Evolutionary conservation across 352 stramenopile species (phyloP).

Genomic region (Globisporangium middletonii): DNA sequence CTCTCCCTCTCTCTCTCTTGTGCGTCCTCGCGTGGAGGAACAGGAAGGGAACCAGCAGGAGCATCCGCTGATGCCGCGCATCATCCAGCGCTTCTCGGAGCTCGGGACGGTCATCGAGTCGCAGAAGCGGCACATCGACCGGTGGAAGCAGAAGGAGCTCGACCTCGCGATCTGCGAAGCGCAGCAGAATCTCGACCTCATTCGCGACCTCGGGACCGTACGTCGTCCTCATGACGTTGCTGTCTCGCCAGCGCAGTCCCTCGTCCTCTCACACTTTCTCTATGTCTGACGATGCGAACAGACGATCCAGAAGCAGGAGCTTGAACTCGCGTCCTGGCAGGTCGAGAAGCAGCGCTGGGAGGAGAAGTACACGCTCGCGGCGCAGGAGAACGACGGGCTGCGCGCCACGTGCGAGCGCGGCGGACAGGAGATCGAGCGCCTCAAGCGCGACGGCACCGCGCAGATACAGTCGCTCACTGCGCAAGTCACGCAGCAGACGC

Average conservation of each 20-base stretch:
- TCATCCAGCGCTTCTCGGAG: constrained; percentile 73
- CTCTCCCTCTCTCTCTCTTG: constrained; percentile 12
- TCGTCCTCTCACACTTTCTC: no score
- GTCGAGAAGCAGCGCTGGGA: constrained; percentile 76
- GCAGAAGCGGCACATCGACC: constrained; percentile 80
- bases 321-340: constrained; percentile 40
- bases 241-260: no score
- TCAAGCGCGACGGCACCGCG: constrained; percentile 45
- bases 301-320: constrained; percentile 55
- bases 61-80: constrained; percentile 66
- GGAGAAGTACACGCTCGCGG: constrained; percentile 63
- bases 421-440: constrained; percentile 32
- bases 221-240: neutral
- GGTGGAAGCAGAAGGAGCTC: constrained; percentile 81
- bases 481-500: constrained; percentile 43
- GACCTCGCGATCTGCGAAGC: constrained; percentile 69
- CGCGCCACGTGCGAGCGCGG: constrained; percentile 64
- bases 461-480: constrained; percentile 45
- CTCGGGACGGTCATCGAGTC: constrained; percentile 78
- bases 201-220: constrained; percentile 47
- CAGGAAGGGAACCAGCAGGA: constrained; percentile 75
- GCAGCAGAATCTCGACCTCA: constrained; percentile 60
- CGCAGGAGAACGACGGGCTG: constrained; percentile 52
- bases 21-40: constrained; percentile 39
- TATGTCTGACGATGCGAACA: neutral